phyloP scores from a whole-genome alignment of 495 filamentous ascomycete genomes.

The Penicillium dipodomyicola region DNA sequence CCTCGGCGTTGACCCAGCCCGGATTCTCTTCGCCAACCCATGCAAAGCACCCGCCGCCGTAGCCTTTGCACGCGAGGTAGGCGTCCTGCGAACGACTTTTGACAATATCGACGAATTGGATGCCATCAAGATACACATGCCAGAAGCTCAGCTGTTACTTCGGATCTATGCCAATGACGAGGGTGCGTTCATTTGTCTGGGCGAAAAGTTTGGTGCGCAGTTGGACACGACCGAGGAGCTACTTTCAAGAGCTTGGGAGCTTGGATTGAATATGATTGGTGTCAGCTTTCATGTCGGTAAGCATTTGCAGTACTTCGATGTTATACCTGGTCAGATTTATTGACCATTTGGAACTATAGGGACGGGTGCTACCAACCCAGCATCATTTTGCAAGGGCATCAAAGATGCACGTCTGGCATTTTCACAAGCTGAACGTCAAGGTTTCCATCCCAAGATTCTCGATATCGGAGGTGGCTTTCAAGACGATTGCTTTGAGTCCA shows the following conservation, averaged over 20 bases:
- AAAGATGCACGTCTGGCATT: slow-evolving; percentile 27
- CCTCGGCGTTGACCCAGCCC: slow-evolving; percentile 28
- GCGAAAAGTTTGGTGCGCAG: slow-evolving; percentile 35
- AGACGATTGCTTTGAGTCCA: slow-evolving; percentile 23
- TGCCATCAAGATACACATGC: slow-evolving; percentile 28
- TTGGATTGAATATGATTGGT: slow-evolving; percentile 30
- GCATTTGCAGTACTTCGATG: neutral
- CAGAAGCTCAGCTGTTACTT: slow-evolving; percentile 27
- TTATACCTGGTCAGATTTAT: neutral
- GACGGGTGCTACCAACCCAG: slow-evolving; percentile 24
- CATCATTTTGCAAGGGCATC: slow-evolving; percentile 27
- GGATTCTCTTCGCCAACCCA: slow-evolving; percentile 37
- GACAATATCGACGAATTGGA: slow-evolving; percentile 39
- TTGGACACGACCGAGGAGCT: slow-evolving; percentile 19
- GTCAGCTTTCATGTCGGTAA: slow-evolving; percentile 40
- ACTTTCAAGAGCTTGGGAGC: slow-evolving; percentile 23
- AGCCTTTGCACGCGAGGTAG: slow-evolving; percentile 18
- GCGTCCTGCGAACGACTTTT: slow-evolving; percentile 31
- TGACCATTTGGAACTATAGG: slow-evolving; percentile 11
- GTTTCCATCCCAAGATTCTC: slow-evolving; percentile 20
- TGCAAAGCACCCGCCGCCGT: slow-evolving; percentile 29
- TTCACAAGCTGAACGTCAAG: slow-evolving; percentile 15
- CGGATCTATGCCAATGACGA: slow-evolving; percentile 33
- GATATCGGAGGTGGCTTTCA: slow-evolving; percentile 38
- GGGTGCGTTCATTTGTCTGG: slow-evolving; percentile 22